phyloP scores from a whole-genome alignment of 768 basidiomycete genomes.

The Rhizopogon rudus region DNA sequence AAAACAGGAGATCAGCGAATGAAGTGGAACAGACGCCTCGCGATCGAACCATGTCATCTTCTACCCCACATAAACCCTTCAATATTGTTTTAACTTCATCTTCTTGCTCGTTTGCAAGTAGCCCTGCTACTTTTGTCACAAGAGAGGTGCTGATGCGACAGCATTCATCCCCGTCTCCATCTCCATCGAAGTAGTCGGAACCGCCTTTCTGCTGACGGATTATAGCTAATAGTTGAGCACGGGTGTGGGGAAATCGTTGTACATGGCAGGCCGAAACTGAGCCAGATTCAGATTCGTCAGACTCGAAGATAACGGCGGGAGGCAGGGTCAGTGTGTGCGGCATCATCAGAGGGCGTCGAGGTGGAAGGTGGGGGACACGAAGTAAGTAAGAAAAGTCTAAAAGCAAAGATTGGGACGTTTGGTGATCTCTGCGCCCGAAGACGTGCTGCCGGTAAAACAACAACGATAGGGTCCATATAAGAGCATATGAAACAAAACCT shows the following conservation, averaged over 20 bases:
- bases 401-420: slow-evolving; percentile 9
- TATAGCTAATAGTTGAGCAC: slow-evolving; percentile 73
- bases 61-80: slow-evolving; percentile 63
- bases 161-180: slow-evolving; percentile 50
- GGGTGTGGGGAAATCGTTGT: slow-evolving; percentile 71
- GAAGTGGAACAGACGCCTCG: slow-evolving; percentile 11
- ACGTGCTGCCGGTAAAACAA: slow-evolving; percentile 17
- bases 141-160: slow-evolving; percentile 53
- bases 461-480: slow-evolving; percentile 8
- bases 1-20: slow-evolving; percentile 12
- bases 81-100: slow-evolving; percentile 78
- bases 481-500: slow-evolving; percentile 3
- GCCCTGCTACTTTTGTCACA: slow-evolving; percentile 63
- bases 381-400: background rate
- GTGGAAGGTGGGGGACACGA: background rate
- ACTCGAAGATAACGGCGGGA: slow-evolving; percentile 7
- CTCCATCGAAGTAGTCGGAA: slow-evolving; percentile 49
- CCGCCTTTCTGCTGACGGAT: slow-evolving; percentile 65
- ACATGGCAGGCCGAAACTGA: slow-evolving; percentile 13
- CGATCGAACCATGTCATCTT: slow-evolving; percentile 58
- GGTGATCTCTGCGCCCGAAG: slow-evolving; percentile 19
- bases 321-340: slow-evolving; percentile 19
- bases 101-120: slow-evolving; percentile 80
- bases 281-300: slow-evolving; percentile 18
- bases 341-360: slow-evolving; percentile 16